Evolutionary conservation across 257 asterid genomes (phyloP).

Genomic region (Paulownia fortunei): DNA sequence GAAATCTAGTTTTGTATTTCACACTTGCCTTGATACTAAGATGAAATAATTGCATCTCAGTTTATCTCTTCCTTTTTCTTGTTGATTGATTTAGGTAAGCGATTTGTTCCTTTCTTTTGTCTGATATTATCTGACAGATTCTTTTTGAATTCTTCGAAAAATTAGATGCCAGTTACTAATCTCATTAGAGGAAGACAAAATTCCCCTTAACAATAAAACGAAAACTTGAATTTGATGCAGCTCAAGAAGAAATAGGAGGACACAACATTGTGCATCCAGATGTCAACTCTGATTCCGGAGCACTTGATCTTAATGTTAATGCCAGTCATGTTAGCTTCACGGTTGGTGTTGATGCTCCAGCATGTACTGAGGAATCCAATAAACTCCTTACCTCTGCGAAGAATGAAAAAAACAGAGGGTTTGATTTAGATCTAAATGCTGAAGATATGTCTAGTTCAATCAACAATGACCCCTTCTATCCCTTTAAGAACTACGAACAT

Average conservation of each 20-base stretch:
- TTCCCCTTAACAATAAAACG: background rate
- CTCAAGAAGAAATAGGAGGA: slow-evolving; percentile 41
- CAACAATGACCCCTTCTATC: slow-evolving; percentile 42
- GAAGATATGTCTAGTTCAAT: slow-evolving; percentile 51
- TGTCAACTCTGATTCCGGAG: slow-evolving; percentile 30
- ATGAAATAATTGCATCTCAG: background rate
- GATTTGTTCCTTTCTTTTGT: slow-evolving; percentile 3
- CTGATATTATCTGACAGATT: background rate
- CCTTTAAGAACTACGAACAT: slow-evolving; percentile 39
- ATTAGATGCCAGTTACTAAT: background rate
- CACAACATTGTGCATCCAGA: slow-evolving; percentile 10
- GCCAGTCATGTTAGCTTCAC: slow-evolving; percentile 31
- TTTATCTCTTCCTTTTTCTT: background rate
- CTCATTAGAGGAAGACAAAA: background rate
- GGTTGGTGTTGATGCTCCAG: slow-evolving; percentile 27
- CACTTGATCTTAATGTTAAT: slow-evolving; percentile 54
- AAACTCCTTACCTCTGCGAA: slow-evolving; percentile 23
- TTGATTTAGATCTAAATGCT: slow-evolving; percentile 56
- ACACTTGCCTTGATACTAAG: background rate
- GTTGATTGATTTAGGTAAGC: slow-evolving; percentile 8
- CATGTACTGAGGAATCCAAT: slow-evolving; percentile 28
- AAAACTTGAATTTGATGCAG: slow-evolving; percentile 35
- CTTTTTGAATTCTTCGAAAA: background rate
- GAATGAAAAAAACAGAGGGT: slow-evolving; percentile 37
- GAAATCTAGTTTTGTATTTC: too few species aligned